phyloP scores from a whole-genome alignment of 2,329 filamentous ascomycete genomes.

The Hypoxylon sp. region DNA sequence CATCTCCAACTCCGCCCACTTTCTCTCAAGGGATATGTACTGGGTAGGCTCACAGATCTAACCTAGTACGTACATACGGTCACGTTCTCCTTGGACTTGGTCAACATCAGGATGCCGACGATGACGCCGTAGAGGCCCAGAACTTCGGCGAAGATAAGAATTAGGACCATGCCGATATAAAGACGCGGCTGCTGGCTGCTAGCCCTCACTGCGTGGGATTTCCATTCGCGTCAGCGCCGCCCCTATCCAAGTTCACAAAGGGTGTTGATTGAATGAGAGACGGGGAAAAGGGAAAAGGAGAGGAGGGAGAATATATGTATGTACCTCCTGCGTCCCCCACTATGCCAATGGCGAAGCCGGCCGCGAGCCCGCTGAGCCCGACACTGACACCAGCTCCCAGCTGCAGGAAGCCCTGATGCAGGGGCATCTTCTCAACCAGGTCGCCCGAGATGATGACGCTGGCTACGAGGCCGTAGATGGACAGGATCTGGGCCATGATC shows the following conservation, averaged over 20 bases:
- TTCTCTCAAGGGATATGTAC: not conserved
- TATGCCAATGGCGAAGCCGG: slow-evolving; percentile 57
- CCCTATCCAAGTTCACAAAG: not conserved
- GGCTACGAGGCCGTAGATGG: slow-evolving; percentile 56
- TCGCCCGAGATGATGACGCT: slow-evolving; percentile 54
- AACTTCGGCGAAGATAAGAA: slow-evolving; percentile 58
- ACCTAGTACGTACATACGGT: slow-evolving; percentile 50
- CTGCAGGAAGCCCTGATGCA: slow-evolving; percentile 54
- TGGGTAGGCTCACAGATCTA: slow-evolving; percentile 28
- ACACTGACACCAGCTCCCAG: slow-evolving; percentile 54
- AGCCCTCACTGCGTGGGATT: slow-evolving; percentile 52
- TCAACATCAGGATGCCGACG: slow-evolving; percentile 58
- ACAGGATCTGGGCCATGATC: slow-evolving; percentile 58
- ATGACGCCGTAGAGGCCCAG: slow-evolving; percentile 53
- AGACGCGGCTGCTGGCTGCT: slow-evolving; percentile 57
- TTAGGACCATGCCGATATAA: slow-evolving; percentile 57
- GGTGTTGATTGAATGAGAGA: not conserved
- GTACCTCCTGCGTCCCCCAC: slow-evolving; percentile 56
- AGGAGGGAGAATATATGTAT: not conserved
- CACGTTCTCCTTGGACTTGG: slow-evolving; percentile 50
- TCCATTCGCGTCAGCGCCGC: not conserved
- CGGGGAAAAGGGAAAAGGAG: not conserved
- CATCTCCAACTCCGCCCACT: not conserved
- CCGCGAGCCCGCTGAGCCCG: slow-evolving; percentile 55
- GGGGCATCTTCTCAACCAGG: slow-evolving; percentile 52